phyloP scores from a whole-genome alignment of 2,329 filamentous ascomycete genomes.

The Neofusicoccum laricinum region DNA sequence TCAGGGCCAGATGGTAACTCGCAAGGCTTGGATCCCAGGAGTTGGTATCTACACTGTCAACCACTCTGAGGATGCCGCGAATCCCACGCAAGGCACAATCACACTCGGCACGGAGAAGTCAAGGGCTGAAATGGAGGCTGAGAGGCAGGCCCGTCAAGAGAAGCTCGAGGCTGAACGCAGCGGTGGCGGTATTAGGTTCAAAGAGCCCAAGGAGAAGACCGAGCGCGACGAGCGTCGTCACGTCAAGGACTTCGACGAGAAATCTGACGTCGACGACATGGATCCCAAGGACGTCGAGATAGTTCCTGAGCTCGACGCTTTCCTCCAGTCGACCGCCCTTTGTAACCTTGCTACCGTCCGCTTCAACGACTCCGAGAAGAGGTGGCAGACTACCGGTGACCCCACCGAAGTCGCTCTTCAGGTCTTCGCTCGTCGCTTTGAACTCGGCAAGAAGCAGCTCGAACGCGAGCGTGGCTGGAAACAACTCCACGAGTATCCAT shows the following conservation, averaged over 20 bases:
- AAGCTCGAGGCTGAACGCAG: slow-evolving; percentile 23
- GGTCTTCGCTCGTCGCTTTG: slow-evolving; percentile 37
- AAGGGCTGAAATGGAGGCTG: slow-evolving; percentile 29
- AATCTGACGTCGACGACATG: slow-evolving; percentile 15
- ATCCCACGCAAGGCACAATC: slow-evolving; percentile 31
- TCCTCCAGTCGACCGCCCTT: slow-evolving; percentile 33
- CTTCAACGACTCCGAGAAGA: slow-evolving; percentile 39
- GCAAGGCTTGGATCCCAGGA: slow-evolving; percentile 34
- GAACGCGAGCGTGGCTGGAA: slow-evolving; percentile 26
- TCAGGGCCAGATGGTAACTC: slow-evolving; percentile 35
- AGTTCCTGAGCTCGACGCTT: slow-evolving; percentile 29
- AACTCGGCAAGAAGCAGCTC: slow-evolving; percentile 33
- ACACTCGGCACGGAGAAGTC: slow-evolving; percentile 21
- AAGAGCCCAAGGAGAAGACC: slow-evolving; percentile 29
- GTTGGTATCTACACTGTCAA: slow-evolving; percentile 33
- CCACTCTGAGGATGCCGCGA: slow-evolving; percentile 27
- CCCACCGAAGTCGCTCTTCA: slow-evolving; percentile 41
- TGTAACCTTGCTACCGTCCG: slow-evolving; percentile 54
- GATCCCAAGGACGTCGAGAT: slow-evolving; percentile 26
- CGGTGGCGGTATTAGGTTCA: slow-evolving; percentile 24
- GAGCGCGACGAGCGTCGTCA: slow-evolving; percentile 20
- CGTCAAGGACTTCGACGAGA: slow-evolving; percentile 14
- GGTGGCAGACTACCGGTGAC: slow-evolving; percentile 34
- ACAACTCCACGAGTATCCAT: slow-evolving; percentile 37
- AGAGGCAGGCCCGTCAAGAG: slow-evolving; percentile 20